Evolutionary conservation across 257 asterid genomes (phyloP), one percentile per base, ranked within the genome.

Genomic region (Craterostigma plantagineum): DNA sequence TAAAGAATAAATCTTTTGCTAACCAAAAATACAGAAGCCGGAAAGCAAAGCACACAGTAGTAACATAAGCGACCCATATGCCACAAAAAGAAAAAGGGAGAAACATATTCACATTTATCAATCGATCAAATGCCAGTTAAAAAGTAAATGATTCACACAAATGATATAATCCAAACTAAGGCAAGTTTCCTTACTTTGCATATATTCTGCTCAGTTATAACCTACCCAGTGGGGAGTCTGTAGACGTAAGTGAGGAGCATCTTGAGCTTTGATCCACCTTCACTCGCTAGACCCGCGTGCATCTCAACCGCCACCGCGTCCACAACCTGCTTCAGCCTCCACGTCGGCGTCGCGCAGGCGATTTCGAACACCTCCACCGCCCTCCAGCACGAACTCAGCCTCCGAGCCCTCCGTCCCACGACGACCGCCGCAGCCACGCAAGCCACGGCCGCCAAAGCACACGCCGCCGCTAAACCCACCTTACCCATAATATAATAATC

Each of bases 301-400:
- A 84, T 84, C 78, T 79, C 95, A 40, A 79, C 84, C 18, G 81
- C 91, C 95, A 84, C 74, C 39, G 93, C 95, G 53, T 79, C 95
- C 11, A 79, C 95, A 11, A 76, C 93, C 56, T 83, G 87, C 33
- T 80, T 66, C 46, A 83, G 65, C 59, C 83, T 67, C 54, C 64
- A 76, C 15, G 74, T 71, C 3, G 91, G 70, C 9, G 93, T 83
- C 17, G 67, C 83, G 58, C 91, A 71, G 9, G 65, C 70, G 38
- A 66, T 78, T 44, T 79, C 93, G 42, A 83, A 61, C 70, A 73
- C 79, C 61, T 79, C 75, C 62, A 81, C 61, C 51, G 77, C 63
- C 53, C 47, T 63, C 2, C 30, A 23, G 6, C 30, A 23, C 52
- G 69, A 64, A 50, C 46, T 82, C 48, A 66, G 64, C 53, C 58